These are phyloP conservation scores for Fusarium beomiforme DNA, from an alignment of 2,329 filamentous ascomycete species.

Conservation along the genomic window DNA sequence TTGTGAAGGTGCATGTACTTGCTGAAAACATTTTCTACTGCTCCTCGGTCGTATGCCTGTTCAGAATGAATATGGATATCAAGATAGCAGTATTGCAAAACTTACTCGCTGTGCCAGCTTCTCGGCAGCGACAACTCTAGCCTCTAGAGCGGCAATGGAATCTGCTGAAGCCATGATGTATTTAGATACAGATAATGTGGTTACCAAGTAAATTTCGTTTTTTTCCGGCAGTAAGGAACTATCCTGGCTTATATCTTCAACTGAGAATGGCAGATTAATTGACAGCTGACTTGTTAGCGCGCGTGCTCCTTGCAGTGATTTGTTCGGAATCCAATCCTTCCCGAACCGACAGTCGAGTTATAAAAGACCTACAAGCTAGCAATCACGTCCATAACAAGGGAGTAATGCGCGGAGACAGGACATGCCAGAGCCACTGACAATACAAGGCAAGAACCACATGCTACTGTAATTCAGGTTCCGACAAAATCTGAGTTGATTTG, in stretches of 20 bases:
- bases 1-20: not conserved
- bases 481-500: too few relatives aligned
- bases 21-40: not conserved
- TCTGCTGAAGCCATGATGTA: not conserved
- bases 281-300: too few relatives aligned
- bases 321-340: not conserved
- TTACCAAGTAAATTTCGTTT: not conserved
- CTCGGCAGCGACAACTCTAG: not conserved
- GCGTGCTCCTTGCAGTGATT: too few relatives aligned
- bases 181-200: not conserved
- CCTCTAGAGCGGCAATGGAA: not conserved
- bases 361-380: too few relatives aligned
- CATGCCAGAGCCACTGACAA: fast-evolving
- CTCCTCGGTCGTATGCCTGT: not conserved
- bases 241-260: too few relatives aligned
- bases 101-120: not conserved
- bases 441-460: too few relatives aligned
- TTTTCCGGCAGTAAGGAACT: too few relatives aligned
- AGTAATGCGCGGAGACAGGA: too few relatives aligned
- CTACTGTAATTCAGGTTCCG: too few relatives aligned
- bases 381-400: too few relatives aligned
- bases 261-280: too few relatives aligned
- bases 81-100: fast-evolving
- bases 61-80: fast-evolving
- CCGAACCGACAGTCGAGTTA: not conserved